Conservation (phyloP, 2,329 filamentous ascomycete species). For the Xylaria hypoxylon region DNA sequence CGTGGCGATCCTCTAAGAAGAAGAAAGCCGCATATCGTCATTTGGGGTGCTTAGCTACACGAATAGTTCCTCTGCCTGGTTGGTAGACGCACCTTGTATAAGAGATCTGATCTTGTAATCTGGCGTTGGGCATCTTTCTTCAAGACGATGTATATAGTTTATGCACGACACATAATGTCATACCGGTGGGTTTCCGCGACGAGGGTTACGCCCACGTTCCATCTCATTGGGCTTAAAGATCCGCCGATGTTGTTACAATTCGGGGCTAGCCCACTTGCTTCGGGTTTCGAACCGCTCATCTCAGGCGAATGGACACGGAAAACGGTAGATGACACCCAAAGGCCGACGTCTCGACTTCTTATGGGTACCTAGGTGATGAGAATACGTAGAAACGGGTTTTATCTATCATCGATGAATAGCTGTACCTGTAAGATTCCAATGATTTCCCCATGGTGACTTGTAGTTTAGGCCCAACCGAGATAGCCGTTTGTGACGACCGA, state of each 20-base stretch:
- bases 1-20: constrained; percentile 44
- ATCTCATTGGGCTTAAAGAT: not conserved
- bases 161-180: not conserved
- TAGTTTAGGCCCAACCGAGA: not conserved
- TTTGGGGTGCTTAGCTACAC: not conserved
- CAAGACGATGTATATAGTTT: not conserved
- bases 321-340: no score
- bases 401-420: not conserved
- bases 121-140: not conserved
- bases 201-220: not conserved
- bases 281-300: not conserved
- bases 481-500: not conserved
- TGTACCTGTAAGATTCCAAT: not conserved
- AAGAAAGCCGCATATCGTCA: not conserved
- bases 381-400: not conserved
- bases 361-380: not conserved
- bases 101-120: not conserved
- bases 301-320: no score
- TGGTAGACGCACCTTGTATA: not conserved
- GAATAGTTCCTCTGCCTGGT: not conserved
- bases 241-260: not conserved
- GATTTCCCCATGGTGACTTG: not conserved
- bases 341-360: not conserved
- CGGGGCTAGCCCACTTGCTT: not conserved
- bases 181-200: not conserved